These are phyloP conservation scores for Corymbia citriodora DNA, from an alignment of 441 rosid species.

Conservation along the genomic window DNA sequence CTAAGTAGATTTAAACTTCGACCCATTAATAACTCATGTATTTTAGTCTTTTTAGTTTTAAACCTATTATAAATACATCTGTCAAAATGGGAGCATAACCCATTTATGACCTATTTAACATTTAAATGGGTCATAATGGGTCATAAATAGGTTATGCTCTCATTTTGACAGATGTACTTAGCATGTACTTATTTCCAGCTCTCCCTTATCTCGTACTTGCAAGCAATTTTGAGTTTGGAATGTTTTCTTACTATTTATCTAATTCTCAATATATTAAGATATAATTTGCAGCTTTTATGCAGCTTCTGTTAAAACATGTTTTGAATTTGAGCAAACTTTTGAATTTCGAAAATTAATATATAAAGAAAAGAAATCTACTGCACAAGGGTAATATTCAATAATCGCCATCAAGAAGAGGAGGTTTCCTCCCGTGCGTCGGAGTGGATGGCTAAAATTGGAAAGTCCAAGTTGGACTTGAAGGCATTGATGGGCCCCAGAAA, in stretches of 20 bases:
- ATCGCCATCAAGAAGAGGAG: not conserved
- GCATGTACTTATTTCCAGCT: not conserved
- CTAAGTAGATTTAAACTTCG: too few relatives aligned
- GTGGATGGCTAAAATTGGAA: not conserved
- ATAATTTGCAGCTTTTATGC: not conserved
- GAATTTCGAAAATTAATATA: not conserved
- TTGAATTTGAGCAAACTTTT: too few relatives aligned
- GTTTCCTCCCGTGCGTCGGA: not conserved
- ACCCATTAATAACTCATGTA: too few relatives aligned
- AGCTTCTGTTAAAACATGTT: not conserved
- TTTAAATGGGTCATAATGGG: too few relatives aligned
- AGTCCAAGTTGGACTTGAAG: not conserved
- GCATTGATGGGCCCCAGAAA: not conserved
- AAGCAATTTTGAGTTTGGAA: not conserved
- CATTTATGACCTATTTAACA: too few relatives aligned
- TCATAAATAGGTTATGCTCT: too few relatives aligned
- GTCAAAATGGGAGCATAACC: too few relatives aligned
- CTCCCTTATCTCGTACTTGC: not conserved
- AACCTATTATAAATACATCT: too few relatives aligned
- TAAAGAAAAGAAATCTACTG: not conserved
- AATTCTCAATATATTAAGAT: not conserved
- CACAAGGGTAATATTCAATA: not conserved
- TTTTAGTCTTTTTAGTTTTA: too few relatives aligned
- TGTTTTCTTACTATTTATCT: not conserved
- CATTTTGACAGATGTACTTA: not conserved